Conservation (phyloP, 257 asterid genomes). For the Scutellaria galericulata region DNA sequence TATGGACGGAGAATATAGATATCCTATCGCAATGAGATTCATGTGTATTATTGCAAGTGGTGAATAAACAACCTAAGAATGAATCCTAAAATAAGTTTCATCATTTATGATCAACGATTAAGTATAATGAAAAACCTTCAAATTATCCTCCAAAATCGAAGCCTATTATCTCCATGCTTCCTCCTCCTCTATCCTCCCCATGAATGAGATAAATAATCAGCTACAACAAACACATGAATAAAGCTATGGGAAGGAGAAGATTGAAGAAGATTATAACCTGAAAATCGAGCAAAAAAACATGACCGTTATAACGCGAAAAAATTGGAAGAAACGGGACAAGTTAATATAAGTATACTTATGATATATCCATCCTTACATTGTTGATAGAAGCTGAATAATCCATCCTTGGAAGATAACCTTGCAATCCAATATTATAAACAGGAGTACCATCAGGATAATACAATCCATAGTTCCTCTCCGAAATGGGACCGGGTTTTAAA, state of each 20-base stretch:
- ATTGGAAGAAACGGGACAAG: background rate
- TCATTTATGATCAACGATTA: too few species aligned
- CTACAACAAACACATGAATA: conserved; percentile 38
- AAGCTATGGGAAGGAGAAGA: conserved; percentile 37
- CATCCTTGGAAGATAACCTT: conserved; percentile 66
- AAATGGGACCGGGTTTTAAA: conserved; percentile 80
- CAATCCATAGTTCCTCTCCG: conserved; percentile 95
- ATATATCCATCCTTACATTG: conserved; percentile 46
- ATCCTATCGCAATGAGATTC: too few species aligned
- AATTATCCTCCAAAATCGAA: conserved; percentile 19
- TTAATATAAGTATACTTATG: too few species aligned
- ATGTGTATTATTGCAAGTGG: conserved; percentile 35
- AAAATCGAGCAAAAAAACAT: conserved; percentile 4
- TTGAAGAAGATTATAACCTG: conserved; percentile 44
- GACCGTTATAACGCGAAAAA: background rate
- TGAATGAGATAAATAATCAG: conserved; percentile 1
- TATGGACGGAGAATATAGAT: too few species aligned
- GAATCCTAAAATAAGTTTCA: background rate
- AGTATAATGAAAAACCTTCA: conserved; percentile 23
- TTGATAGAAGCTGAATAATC: conserved; percentile 60
- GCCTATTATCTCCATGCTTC: conserved; percentile 1
- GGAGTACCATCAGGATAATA: conserved; percentile 83
- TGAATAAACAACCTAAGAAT: too few species aligned
- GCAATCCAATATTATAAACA: conserved; percentile 73
- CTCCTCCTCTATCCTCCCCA: conserved; percentile 25